Conservation (phyloP, 441 rosid genomes). For the Mallotus repandus region DNA sequence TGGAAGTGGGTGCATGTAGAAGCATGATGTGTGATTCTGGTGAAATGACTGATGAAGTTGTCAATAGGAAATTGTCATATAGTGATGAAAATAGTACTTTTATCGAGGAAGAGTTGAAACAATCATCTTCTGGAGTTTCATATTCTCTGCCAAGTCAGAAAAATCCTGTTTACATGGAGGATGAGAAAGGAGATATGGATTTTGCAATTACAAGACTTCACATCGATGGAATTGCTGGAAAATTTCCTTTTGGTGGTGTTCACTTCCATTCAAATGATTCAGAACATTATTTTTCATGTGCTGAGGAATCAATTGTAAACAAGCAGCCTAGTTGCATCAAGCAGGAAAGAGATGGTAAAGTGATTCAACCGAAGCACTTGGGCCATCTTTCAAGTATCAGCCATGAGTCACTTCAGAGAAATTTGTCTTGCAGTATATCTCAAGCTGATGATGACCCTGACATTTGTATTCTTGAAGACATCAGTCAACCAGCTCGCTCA, state of each 20-base stretch:
- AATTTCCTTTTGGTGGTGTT: conserved; percentile 21
- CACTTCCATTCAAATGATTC: conserved; percentile 32
- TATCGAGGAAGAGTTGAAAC: conserved; percentile 32
- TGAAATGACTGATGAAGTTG: conserved; percentile 27
- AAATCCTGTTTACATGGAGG: conserved; percentile 23
- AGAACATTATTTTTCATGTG: conserved; percentile 31
- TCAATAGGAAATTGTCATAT: conserved; percentile 20
- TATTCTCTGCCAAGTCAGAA: conserved; percentile 19
- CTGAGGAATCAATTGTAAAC: conserved; percentile 34
- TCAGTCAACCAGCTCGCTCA: conserved; percentile 51
- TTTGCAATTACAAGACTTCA: conserved; percentile 30
- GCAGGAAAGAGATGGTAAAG: conserved; percentile 38
- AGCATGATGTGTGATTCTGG: conserved; percentile 32
- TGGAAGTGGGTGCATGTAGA: conserved; percentile 30
- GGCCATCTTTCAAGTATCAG: conserved; percentile 48
- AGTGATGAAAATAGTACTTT: conserved; percentile 27
- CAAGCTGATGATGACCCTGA: conserved; percentile 68
- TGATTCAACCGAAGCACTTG: conserved; percentile 33
- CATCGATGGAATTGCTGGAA: conserved; percentile 29
- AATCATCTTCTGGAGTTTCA: conserved; percentile 23
- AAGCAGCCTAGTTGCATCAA: conserved; percentile 32
- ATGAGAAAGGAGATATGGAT: conserved; percentile 29
- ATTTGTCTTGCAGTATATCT: conserved; percentile 56
- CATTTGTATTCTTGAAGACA: conserved; percentile 73
- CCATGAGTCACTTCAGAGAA: conserved; percentile 70